Conservation (phyloP, 768 basidiomycete genomes). For the Paxillus rubicundulus region DNA sequence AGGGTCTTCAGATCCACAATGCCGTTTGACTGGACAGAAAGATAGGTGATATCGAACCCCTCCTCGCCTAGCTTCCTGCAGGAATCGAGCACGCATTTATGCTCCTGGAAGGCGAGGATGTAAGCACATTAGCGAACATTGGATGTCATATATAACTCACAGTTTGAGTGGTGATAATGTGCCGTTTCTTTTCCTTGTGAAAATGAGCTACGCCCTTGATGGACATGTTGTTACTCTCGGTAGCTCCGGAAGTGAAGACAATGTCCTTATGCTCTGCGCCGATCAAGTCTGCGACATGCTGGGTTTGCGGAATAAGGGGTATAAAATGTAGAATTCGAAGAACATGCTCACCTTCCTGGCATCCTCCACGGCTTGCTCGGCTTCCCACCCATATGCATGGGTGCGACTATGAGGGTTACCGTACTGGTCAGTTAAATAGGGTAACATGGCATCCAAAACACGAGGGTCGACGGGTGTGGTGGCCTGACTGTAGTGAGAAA, state of each 20-base stretch:
- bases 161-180: slow-evolving; percentile 94
- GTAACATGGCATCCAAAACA: slow-evolving; percentile 95
- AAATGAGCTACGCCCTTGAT: slow-evolving; percentile 97
- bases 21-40: slow-evolving; percentile 90
- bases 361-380: slow-evolving; percentile 90
- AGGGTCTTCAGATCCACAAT: slow-evolving; percentile 75
- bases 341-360: slow-evolving; percentile 67
- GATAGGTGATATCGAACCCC: slow-evolving; percentile 96
- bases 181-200: slow-evolving; percentile 88
- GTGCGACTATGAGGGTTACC: slow-evolving; percentile 98
- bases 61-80: slow-evolving; percentile 94
- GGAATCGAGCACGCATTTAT: slow-evolving; percentile 98
- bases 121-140: not conserved
- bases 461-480: slow-evolving; percentile 98
- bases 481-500: slow-evolving; percentile 51
- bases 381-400: slow-evolving; percentile 99
- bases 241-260: slow-evolving; percentile 96
- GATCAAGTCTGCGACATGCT: slow-evolving; percentile 91
- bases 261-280: slow-evolving; percentile 95
- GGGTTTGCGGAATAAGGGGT: slow-evolving; percentile 2
- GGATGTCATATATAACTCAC: slow-evolving; percentile 41
- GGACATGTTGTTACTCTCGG: slow-evolving; percentile 96
- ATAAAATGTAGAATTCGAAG: not conserved
- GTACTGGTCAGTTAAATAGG: slow-evolving; percentile 91
- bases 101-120: slow-evolving; percentile 59